These are phyloP conservation scores for Colletotrichum noveboracense DNA, from an alignment of 2,329 filamentous ascomycete genomes.

Conservation along the genomic window DNA sequence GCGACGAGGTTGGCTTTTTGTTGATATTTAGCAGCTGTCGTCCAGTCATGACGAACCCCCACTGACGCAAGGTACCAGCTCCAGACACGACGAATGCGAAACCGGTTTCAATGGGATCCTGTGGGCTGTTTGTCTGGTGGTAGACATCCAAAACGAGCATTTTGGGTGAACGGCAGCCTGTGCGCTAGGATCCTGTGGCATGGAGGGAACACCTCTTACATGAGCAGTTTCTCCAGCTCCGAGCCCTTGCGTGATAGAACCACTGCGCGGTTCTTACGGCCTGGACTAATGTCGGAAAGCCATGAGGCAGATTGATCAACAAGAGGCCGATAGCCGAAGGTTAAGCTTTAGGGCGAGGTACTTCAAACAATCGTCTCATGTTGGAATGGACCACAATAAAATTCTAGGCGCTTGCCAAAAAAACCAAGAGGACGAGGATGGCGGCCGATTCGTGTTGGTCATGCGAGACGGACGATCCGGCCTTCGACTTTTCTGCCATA, in stretches of 20 bases:
- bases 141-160: constrained; percentile 17
- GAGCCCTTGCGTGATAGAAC: background rate
- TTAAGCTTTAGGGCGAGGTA: constrained; percentile 9
- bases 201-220: constrained; percentile 6
- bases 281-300: background rate
- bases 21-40: constrained; percentile 15
- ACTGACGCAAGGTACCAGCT: constrained; percentile 5
- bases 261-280: background rate
- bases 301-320: background rate
- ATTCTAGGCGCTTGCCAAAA: constrained; percentile 8
- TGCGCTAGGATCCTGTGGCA: constrained; percentile 12
- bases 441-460: constrained; percentile 5
- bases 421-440: background rate
- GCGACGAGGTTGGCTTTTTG: constrained; percentile 15
- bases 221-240: constrained; percentile 4
- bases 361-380: constrained; percentile 10
- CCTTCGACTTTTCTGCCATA: background rate
- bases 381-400: background rate
- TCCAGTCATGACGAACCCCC: constrained; percentile 9
- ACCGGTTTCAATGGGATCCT: constrained; percentile 18
- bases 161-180: constrained; percentile 18
- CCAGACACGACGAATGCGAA: constrained; percentile 17
- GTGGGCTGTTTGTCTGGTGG: constrained; percentile 6
- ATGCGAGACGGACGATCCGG: constrained; percentile 8
- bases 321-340: constrained; percentile 8